Evolutionary conservation across 305 asterid genomes (phyloP).

Genomic region (Fraxinus sp.): DNA sequence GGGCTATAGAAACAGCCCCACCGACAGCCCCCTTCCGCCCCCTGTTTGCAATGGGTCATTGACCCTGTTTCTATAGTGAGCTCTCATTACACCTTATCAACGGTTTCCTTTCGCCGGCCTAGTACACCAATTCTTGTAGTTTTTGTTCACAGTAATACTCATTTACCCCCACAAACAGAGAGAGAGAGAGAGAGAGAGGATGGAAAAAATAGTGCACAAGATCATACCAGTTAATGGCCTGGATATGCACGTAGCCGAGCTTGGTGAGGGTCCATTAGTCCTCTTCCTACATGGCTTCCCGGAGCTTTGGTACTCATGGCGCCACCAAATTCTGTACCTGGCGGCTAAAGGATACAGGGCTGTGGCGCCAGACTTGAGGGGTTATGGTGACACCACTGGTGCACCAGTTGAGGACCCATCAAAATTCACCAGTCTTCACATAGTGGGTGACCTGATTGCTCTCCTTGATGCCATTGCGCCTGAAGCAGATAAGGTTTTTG

Average conservation of each 20-base stretch:
- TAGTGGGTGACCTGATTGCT: slow-evolving; percentile 51
- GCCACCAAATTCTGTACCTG: slow-evolving; percentile 52
- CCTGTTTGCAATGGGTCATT: no score
- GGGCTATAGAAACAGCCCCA: no score
- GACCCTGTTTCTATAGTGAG: no score
- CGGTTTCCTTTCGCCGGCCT: no score
- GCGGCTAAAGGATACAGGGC: slow-evolving; percentile 56
- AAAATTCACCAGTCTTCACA: slow-evolving; percentile 39
- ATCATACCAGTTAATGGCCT: slow-evolving; percentile 39
- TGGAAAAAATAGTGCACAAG: slow-evolving; percentile 47
- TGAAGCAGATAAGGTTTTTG: slow-evolving; percentile 42
- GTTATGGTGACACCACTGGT: slow-evolving; percentile 60
- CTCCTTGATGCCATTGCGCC: slow-evolving; percentile 39
- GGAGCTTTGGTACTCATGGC: slow-evolving; percentile 65
- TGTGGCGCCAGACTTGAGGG: slow-evolving; percentile 58
- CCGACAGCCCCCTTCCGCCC: no score
- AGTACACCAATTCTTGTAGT: no score
- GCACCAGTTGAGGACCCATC: slow-evolving; percentile 44
- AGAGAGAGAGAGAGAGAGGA: background rate
- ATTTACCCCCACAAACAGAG: background rate
- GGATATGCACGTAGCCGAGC: slow-evolving; percentile 51
- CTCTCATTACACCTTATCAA: no score
- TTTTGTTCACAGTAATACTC: background rate
- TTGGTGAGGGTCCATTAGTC: slow-evolving; percentile 55
- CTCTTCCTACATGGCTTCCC: slow-evolving; percentile 66